Percentiles rank a stretch among this genome's conserved stretches.
These are phyloP conservation scores for Cercospora zeina DNA, from an alignment of 2,329 filamentous ascomycete genomes.

Conservation along the genomic window DNA sequence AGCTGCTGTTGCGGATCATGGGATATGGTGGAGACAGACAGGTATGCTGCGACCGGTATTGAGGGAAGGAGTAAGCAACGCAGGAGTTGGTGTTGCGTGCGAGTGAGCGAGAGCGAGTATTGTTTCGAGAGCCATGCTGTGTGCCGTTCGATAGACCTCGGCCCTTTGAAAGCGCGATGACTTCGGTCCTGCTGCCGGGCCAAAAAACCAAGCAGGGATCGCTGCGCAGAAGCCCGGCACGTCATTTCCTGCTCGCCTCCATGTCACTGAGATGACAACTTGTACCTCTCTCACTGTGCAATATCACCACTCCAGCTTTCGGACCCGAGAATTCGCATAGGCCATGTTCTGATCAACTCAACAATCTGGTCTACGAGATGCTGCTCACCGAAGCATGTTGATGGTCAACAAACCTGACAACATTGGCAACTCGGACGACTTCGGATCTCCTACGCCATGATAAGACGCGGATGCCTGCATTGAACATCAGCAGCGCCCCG, in stretches of 20 bases:
- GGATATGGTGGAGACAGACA: neutral
- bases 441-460: neutral
- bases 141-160: conserved; percentile 9
- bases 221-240: neutral
- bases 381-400: neutral
- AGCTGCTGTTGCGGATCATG: conserved; percentile 4
- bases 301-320: neutral
- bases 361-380: neutral
- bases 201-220: conserved; percentile 8
- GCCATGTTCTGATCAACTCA: neutral
- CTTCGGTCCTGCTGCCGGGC: conserved; percentile 5
- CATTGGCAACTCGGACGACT: neutral
- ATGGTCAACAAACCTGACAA: neutral
- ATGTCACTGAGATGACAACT: neutral
- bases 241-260: conserved; percentile 1
- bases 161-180: conserved; percentile 6
- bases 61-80: neutral
- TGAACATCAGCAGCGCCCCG: neutral
- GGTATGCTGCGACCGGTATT: neutral
- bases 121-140: conserved; percentile 4
- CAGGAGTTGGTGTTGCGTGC: neutral
- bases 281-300: neutral
- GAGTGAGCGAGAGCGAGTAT: neutral
- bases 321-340: neutral
- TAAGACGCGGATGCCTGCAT: neutral